A percentile compares a stretch with the other conserved stretches of the same genome.
Evolutionary conservation across 495 filamentous ascomycete genomes (phyloP).

Genomic region (Aspergillus coremiiformis): DNA sequence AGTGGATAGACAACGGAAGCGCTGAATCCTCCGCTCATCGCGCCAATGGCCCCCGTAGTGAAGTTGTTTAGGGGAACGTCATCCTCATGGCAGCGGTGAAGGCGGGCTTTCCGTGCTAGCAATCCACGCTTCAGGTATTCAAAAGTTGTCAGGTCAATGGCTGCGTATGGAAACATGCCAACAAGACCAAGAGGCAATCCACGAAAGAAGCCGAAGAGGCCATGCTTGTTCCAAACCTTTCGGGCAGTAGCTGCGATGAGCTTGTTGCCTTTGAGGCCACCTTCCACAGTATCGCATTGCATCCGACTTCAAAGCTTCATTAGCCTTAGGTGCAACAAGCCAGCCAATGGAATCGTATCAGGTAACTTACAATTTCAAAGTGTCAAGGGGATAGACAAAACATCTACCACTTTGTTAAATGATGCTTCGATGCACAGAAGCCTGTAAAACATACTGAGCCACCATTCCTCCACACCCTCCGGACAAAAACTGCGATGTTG

Average conservation of each 20-base stretch:
- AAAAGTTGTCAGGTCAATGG: conserved; percentile 92
- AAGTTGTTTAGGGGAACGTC: conserved; percentile 72
- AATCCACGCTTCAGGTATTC: conserved; percentile 80
- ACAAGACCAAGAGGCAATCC: conserved; percentile 86
- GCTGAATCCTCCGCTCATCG: conserved; percentile 82
- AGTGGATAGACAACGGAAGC: conserved; percentile 92
- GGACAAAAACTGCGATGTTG: conserved; percentile 80
- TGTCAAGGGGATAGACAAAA: conserved; percentile 93
- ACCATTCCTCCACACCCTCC: conserved; percentile 87
- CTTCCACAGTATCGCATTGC: conserved; percentile 87
- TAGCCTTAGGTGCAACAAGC: conserved; percentile 11
- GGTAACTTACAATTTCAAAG: conserved; percentile 75
- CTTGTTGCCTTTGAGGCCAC: conserved; percentile 74
- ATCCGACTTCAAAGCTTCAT: conserved; percentile 52
- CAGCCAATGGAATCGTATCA: neutral
- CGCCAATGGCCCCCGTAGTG: conserved; percentile 75
- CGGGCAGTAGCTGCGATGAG: conserved; percentile 73
- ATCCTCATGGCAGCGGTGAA: conserved; percentile 66
- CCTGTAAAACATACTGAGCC: conserved; percentile 59
- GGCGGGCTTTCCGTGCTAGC: conserved; percentile 59
- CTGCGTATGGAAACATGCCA: conserved; percentile 96
- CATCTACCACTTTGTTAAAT: conserved; percentile 48
- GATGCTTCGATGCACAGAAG: neutral
- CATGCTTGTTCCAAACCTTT: conserved; percentile 75
- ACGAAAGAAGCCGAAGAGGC: conserved; percentile 74